Evolutionary conservation across 2,329 filamentous ascomycete species (phyloP).

Genomic region (Chaetomium sp.): DNA sequence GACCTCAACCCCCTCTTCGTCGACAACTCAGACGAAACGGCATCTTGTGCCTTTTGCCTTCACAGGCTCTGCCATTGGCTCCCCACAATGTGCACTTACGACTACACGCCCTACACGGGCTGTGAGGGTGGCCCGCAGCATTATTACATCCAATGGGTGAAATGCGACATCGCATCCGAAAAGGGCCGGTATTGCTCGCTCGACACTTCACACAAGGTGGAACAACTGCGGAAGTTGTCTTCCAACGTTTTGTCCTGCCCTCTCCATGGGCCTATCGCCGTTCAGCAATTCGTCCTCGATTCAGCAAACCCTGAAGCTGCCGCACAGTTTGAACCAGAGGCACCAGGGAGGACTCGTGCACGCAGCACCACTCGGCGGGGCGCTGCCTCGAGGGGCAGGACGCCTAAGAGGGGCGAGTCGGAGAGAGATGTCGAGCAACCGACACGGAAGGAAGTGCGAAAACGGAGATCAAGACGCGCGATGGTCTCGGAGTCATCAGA

Average conservation of each 20-base stretch:
- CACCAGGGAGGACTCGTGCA: neutral
- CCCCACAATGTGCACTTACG: constrained; percentile 22
- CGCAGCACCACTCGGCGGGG: neutral
- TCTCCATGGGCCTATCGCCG: constrained; percentile 21
- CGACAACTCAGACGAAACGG: neutral
- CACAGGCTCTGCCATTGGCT: neutral
- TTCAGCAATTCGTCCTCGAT: constrained; percentile 20
- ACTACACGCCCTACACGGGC: constrained; percentile 23
- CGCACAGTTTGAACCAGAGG: neutral
- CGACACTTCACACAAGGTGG: constrained; percentile 16
- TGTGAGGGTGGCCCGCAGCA: constrained; percentile 20
- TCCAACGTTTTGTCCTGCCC: constrained; percentile 23
- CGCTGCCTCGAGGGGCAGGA: constrained; percentile 4
- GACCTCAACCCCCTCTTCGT: neutral
- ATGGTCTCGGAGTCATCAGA: neutral
- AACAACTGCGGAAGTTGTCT: constrained; percentile 20
- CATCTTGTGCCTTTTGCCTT: neutral
- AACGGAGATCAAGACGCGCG: constrained; percentile 3
- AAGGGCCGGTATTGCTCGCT: constrained; percentile 19
- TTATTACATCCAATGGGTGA: constrained; percentile 25
- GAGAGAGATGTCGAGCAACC: neutral
- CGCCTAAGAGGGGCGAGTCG: neutral
- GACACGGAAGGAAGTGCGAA: neutral
- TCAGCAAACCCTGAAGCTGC: neutral
- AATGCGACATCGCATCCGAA: constrained; percentile 20